Percentiles rank a stretch among this genome's conserved stretches.
Evolutionary conservation across 2,329 filamentous ascomycete species (phyloP).

Genomic region (Colletotrichum higginsianum): DNA sequence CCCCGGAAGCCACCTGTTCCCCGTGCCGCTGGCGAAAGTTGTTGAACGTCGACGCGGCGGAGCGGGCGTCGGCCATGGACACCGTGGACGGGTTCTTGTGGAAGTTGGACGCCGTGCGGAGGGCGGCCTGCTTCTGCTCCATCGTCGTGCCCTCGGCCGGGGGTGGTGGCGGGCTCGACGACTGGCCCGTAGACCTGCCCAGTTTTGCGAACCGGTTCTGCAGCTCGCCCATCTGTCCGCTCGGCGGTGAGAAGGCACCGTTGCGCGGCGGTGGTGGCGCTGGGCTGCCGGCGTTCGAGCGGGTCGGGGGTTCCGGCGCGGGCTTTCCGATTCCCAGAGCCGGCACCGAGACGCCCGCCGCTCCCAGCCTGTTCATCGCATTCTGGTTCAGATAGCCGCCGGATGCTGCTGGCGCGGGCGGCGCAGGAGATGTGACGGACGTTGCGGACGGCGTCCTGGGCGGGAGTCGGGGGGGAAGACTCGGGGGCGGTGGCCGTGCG

Average conservation of each 20-base stretch:
- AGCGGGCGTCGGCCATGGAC: slow-evolving; percentile 70
- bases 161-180: slow-evolving; percentile 52
- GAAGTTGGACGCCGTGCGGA: slow-evolving; percentile 72
- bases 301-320: slow-evolving; percentile 44
- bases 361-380: slow-evolving; percentile 76
- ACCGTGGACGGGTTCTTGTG: slow-evolving; percentile 74
- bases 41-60: slow-evolving; percentile 73
- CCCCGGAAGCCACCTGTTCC: slow-evolving; percentile 75
- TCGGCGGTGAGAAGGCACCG: slow-evolving; percentile 39
- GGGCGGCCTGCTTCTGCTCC: slow-evolving; percentile 75
- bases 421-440: slow-evolving; percentile 41
- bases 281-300: slow-evolving; percentile 49
- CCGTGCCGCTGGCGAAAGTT: slow-evolving; percentile 81
- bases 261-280: slow-evolving; percentile 47
- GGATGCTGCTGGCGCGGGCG: slow-evolving; percentile 60
- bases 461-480: slow-evolving; percentile 79
- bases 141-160: slow-evolving; percentile 69
- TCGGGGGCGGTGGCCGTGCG: slow-evolving; percentile 67
- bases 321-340: slow-evolving; percentile 78
- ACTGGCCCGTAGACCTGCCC: slow-evolving; percentile 52
- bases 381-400: slow-evolving; percentile 62
- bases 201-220: slow-evolving; percentile 77
- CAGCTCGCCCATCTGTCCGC: slow-evolving; percentile 73
- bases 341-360: slow-evolving; percentile 84
- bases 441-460: slow-evolving; percentile 60